Evolutionary conservation across 805 yeast species (phyloP).

Genomic region (Torulaspora franciscae): DNA sequence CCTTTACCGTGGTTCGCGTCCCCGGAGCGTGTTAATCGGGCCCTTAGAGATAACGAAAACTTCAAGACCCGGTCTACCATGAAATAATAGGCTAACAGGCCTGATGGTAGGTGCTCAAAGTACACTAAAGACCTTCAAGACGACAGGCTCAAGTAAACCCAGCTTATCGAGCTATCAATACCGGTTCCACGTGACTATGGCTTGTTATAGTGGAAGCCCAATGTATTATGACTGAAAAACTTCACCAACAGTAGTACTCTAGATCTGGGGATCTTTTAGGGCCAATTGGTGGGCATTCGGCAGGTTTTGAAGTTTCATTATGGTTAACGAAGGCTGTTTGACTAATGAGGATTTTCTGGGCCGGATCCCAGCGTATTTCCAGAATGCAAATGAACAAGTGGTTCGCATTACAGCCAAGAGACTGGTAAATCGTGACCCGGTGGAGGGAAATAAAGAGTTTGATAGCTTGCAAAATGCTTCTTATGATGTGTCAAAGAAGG

Average conservation of each 20-base stretch:
- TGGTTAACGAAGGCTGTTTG: constrained; percentile 13
- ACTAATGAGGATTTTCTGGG: constrained; percentile 21
- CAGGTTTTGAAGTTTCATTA: background rate
- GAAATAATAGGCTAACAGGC: background rate
- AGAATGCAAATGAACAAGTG: constrained; percentile 21
- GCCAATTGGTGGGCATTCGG: background rate
- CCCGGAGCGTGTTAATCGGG: background rate
- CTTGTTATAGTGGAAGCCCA: background rate
- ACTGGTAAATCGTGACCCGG: constrained; percentile 27
- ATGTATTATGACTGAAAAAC: background rate
- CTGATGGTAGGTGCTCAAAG: too few species aligned
- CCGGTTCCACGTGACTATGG: background rate
- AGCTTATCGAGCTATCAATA: too few species aligned
- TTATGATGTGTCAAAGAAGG: constrained; percentile 29
- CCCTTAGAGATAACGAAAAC: background rate
- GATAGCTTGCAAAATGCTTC: constrained; percentile 44
- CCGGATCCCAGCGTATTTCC: constrained; percentile 24
- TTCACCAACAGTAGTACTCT: background rate
- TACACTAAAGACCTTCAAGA: too few species aligned
- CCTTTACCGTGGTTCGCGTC: background rate
- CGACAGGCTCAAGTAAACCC: too few species aligned
- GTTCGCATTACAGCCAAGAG: constrained; percentile 31
- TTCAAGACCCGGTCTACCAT: background rate
- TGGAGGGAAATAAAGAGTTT: constrained; percentile 41
- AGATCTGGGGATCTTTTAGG: background rate